Evolutionary conservation across 176 grass and related monocot genomes (phyloP).

Genomic region (Rhynchospora breviuscula): DNA sequence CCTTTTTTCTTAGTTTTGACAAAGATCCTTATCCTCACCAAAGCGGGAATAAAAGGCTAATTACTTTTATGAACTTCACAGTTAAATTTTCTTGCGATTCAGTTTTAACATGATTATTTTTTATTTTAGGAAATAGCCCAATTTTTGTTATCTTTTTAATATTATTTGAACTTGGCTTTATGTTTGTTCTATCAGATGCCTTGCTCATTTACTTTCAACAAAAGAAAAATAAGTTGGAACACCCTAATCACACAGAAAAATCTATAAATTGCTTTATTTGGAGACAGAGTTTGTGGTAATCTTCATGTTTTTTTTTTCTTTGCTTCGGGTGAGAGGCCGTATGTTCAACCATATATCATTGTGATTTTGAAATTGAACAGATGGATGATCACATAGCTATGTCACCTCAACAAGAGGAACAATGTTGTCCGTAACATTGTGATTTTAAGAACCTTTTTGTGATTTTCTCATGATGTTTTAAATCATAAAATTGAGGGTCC

Average conservation of each 20-base stretch:
- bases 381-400: constrained; percentile 64
- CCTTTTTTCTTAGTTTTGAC: not conserved
- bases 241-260: not conserved
- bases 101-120: not conserved
- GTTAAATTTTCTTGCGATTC: not conserved
- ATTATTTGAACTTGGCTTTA: not conserved
- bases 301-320: constrained; percentile 2
- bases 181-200: not conserved
- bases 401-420: constrained; percentile 75
- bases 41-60: not conserved
- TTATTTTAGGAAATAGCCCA: not conserved
- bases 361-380: constrained; percentile 40
- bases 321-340: not conserved
- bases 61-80: not conserved
- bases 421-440: constrained; percentile 23
- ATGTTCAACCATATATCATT: not conserved
- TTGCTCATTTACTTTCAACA: not conserved
- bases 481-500: constrained; percentile 1
- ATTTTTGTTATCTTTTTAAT: not conserved
- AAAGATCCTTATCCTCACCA: not conserved
- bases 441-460: not conserved
- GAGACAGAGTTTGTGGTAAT: not conserved
- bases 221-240: not conserved
- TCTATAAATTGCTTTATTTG: not conserved
- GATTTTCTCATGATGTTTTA: constrained; percentile 16